Conservation (phyloP, 2,329 filamentous ascomycete species). For the Exophiala mesophila region DNA sequence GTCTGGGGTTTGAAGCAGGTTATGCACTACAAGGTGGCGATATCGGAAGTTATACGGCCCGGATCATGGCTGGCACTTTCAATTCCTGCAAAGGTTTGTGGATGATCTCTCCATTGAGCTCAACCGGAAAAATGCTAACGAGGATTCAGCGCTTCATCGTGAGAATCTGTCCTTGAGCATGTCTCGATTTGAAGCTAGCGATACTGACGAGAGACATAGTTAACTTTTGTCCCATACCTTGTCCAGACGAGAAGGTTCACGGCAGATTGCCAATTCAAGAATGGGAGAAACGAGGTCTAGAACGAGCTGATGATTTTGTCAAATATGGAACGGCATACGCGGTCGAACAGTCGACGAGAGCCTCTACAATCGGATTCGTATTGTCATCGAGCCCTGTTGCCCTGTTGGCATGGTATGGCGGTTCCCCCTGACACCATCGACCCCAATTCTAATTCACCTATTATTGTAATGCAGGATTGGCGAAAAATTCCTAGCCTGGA, state of each 20-base stretch:
- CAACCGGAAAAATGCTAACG: not conserved
- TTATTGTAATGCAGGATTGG: slow-evolving; percentile 33
- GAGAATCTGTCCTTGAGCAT: not conserved
- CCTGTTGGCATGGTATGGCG: slow-evolving; percentile 47
- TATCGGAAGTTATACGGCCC: slow-evolving; percentile 45
- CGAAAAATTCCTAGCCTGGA: slow-evolving; percentile 37
- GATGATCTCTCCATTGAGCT: too few relatives aligned
- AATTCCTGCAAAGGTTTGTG: slow-evolving; percentile 44
- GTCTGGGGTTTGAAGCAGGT: slow-evolving; percentile 47
- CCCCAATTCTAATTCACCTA: too few relatives aligned
- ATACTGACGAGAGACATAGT: not conserved
- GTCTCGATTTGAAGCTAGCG: not conserved
- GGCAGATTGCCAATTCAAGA: slow-evolving; percentile 11
- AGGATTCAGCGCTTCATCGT: slow-evolving; percentile 23
- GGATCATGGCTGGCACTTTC: slow-evolving; percentile 39
- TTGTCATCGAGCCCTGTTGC: slow-evolving; percentile 52
- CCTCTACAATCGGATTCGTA: slow-evolving; percentile 53
- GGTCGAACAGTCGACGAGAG: slow-evolving; percentile 49
- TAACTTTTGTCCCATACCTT: not conserved
- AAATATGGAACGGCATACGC: slow-evolving; percentile 47
- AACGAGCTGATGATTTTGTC: slow-evolving; percentile 37
- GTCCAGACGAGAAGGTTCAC: not conserved
- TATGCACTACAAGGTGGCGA: slow-evolving; percentile 58
- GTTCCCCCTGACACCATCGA: too few relatives aligned
- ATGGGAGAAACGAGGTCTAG: slow-evolving; percentile 35